Percentiles rank a stretch among this genome's conserved stretches.
Conservation (phyloP, 768 basidiomycete genomes). For the Phanerochaete carnosa region DNA sequence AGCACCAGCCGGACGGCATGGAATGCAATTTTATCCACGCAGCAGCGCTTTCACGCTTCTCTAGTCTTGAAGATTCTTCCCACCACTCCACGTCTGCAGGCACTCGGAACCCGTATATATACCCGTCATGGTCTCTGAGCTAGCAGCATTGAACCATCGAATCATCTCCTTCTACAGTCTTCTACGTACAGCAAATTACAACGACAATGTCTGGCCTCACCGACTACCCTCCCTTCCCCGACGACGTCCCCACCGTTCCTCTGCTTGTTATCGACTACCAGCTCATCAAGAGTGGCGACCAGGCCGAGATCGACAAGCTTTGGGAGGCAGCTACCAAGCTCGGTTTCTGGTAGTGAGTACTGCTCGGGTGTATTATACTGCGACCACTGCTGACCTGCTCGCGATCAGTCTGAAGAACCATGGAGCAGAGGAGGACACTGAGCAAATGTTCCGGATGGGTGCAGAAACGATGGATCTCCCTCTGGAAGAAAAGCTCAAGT, state of each 20-base stretch:
- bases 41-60: too few relatives aligned
- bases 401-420: slow-evolving; percentile 41
- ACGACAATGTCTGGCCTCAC: too few relatives aligned
- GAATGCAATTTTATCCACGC: too few relatives aligned
- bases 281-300: slow-evolving; percentile 33
- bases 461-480: slow-evolving; percentile 37
- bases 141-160: too few relatives aligned
- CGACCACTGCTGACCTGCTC: not conserved
- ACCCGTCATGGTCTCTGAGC: too few relatives aligned
- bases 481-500: slow-evolving; percentile 39
- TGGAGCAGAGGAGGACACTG: slow-evolving; percentile 32
- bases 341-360: slow-evolving; percentile 51
- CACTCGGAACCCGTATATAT: too few relatives aligned
- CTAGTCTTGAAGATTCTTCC: too few relatives aligned
- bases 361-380: slow-evolving; percentile 6
- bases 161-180: too few relatives aligned
- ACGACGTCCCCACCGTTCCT: slow-evolving; percentile 40
- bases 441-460: slow-evolving; percentile 41
- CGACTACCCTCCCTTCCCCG: slow-evolving; percentile 39
- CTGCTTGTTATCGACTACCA: slow-evolving; percentile 45
- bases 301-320: slow-evolving; percentile 37
- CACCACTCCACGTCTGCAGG: too few relatives aligned
- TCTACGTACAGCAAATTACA: too few relatives aligned
- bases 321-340: slow-evolving; percentile 49
- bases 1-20: too few relatives aligned